Base-by-base conservation (phyloP, 441 rosid genomes). In the Gossypium davidsonii region DNA sequence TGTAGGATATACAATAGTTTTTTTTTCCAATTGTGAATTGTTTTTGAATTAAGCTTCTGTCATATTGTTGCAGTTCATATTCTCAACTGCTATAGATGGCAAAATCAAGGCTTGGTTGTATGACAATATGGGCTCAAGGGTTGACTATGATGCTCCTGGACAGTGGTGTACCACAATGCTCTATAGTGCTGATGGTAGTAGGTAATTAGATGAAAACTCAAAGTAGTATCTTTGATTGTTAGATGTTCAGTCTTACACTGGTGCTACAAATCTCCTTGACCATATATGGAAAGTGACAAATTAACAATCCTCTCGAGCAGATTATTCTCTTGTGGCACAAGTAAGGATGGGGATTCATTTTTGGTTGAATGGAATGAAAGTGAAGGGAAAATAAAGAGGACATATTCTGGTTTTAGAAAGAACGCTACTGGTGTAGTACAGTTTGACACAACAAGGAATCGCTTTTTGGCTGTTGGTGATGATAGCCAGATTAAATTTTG, bases 101-200 rank as follows among this genome's bases (percentile, higher is more conserved):
- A 82, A 77, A 75, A 82, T 82, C 58, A 82, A 82, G 77, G 85
- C 85, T 56, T 82, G 85, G 85, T 67, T 79, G 75, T 82, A 82
- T 82, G 85, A 82, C 68, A 82, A 77, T 58, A 39, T 72, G 74
- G 85, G 83, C 42, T 79, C 85, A 25, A 64, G 85, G 73, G 85
- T 82, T 52, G 85, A 82, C 74, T 82, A 82, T 66, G 83, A 82
- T 65, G 85, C 85, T 74, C 83, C 85, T 34, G 85, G 85, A 31
- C 72, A 26, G 18, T 64, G 83, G 81, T 72, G 83, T 31, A 82
- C 85, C 7, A 79, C 65, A 5, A 82, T 82, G 85, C 81, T 73
- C 46, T 82, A 82, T 66, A 82, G 79, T 65, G 85, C 81, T 46
- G 85, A 82, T 7, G 83, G 85, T 31, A 82, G 77, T 65, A 74